phyloP scores from a whole-genome alignment of 306 rosid species.

The Hylodesmum podocarpum region DNA sequence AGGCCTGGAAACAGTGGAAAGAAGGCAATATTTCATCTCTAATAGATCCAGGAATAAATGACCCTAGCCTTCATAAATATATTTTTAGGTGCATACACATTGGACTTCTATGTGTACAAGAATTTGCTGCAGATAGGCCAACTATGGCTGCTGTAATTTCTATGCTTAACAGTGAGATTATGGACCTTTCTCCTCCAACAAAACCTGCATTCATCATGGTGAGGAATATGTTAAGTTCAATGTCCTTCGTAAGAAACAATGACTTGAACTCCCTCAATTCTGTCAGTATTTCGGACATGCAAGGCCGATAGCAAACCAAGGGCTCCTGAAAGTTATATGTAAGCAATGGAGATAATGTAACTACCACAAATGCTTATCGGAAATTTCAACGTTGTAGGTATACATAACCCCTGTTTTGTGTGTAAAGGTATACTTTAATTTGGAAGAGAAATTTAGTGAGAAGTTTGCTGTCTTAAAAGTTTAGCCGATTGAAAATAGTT shows the following conservation, averaged over 20 bases:
- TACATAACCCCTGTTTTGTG: too few species aligned
- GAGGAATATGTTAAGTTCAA: neutral
- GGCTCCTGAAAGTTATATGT: neutral
- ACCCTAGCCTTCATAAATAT: neutral
- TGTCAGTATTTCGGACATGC: neutral
- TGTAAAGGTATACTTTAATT: too few species aligned
- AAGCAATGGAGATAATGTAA: too few species aligned
- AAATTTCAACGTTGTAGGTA: too few species aligned
- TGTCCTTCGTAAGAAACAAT: neutral
- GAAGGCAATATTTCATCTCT: neutral
- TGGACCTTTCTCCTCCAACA: constrained; percentile 18
- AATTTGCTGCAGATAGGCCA: constrained; percentile 15
- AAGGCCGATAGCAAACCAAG: constrained; percentile 20
- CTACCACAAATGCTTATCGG: too few species aligned
- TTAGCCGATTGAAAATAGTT: too few species aligned
- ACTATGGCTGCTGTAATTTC: constrained; percentile 19
- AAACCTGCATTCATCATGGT: constrained; percentile 15
- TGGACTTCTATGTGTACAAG: constrained; percentile 29
- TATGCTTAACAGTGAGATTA: constrained; percentile 25
- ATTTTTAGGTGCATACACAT: constrained; percentile 19
- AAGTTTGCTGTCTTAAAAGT: too few species aligned
- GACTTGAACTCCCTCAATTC: neutral
- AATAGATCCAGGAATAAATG: constrained; percentile 16
- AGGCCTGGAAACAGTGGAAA: constrained; percentile 41
- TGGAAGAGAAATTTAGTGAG: too few species aligned